phyloP scores from a whole-genome alignment of 2,329 filamentous ascomycete genomes.

The Talaromyces islandicus region DNA sequence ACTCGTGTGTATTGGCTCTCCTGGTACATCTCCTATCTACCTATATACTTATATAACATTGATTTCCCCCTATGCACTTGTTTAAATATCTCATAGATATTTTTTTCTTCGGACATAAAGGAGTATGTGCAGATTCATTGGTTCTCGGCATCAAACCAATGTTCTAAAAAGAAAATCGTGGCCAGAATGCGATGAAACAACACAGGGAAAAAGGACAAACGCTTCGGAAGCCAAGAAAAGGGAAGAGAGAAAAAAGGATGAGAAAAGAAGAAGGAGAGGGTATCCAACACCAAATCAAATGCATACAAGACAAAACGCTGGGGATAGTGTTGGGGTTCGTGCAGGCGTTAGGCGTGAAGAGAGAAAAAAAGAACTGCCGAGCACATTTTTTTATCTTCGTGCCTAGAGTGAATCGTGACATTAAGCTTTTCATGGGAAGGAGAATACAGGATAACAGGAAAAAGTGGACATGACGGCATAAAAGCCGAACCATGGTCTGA shows the following conservation, averaged over 20 bases:
- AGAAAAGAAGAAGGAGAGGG: conserved; percentile 16
- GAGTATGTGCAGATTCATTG: not conserved
- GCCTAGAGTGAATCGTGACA: not conserved
- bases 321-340: conserved; percentile 1
- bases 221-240: not conserved
- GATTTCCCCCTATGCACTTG: not conserved
- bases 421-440: not conserved
- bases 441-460: not conserved
- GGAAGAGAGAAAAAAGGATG: conserved; percentile 17
- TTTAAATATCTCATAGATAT: not conserved
- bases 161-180: not conserved
- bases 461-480: not conserved
- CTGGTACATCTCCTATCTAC: not conserved
- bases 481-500: not conserved
- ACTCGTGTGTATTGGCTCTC: not conserved
- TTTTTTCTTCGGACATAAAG: not conserved
- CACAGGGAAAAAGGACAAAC: not conserved
- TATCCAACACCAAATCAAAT: conserved; percentile 13
- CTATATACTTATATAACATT: not conserved
- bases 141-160: not conserved
- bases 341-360: not conserved
- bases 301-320: conserved; percentile 9
- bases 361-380: not conserved
- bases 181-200: not conserved
- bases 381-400: not conserved